phyloP scores from a whole-genome alignment of 2,329 filamentous ascomycete genomes.

The Monosporascus cannonballus region DNA sequence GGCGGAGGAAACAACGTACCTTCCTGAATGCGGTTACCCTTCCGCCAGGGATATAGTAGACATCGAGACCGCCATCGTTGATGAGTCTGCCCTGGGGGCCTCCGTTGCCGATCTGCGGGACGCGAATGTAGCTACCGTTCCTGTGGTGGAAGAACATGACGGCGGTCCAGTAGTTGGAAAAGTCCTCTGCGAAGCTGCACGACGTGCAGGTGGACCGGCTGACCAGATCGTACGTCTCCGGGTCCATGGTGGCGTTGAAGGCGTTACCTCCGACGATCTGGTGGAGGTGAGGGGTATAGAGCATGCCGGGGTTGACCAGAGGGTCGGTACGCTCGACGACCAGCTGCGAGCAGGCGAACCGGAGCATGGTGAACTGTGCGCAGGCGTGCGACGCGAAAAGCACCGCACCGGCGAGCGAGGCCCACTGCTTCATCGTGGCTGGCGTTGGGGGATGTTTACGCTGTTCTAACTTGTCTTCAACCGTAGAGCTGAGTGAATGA shows the following conservation, averaged over 20 bases:
- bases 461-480: not conserved
- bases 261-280: slow-evolving; percentile 41
- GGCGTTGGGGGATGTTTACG: not conserved
- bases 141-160: slow-evolving; percentile 39
- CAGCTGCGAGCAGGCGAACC: slow-evolving; percentile 42
- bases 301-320: slow-evolving; percentile 38
- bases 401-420: slow-evolving; percentile 23
- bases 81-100: slow-evolving; percentile 36
- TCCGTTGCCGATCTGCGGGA: slow-evolving; percentile 38
- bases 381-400: slow-evolving; percentile 26
- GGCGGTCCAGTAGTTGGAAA: slow-evolving; percentile 42
- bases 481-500: not conserved
- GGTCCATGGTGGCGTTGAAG: slow-evolving; percentile 39
- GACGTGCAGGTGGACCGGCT: slow-evolving; percentile 34
- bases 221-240: slow-evolving; percentile 27
- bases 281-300: slow-evolving; percentile 40
- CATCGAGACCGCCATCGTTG: slow-evolving; percentile 37
- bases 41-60: slow-evolving; percentile 39
- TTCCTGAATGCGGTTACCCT: slow-evolving; percentile 36
- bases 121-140: slow-evolving; percentile 37
- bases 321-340: slow-evolving; percentile 41
- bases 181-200: slow-evolving; percentile 37
- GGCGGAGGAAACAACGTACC: slow-evolving; percentile 13
- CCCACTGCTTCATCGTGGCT: slow-evolving; percentile 27
- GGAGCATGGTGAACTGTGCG: slow-evolving; percentile 35